These are phyloP conservation scores for Stygiomarasmius scandens DNA, from an alignment of 1,284 basidiomycete species.

Conservation along the genomic window DNA sequence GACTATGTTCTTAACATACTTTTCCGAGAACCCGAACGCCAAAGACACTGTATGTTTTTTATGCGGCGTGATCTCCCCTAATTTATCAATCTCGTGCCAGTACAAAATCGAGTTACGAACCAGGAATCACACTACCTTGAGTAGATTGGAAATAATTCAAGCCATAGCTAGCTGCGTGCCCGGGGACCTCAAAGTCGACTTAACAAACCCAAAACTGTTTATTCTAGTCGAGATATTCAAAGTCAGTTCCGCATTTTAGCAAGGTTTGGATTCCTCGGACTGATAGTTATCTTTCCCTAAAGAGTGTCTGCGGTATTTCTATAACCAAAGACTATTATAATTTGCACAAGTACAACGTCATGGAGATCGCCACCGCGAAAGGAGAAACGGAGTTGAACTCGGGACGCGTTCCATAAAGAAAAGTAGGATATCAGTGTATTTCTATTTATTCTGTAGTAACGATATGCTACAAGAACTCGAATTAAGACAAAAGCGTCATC, in stretches of 20 bases:
- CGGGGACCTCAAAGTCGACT: constrained; percentile 61
- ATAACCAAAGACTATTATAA: constrained; percentile 72
- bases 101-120: constrained; percentile 78
- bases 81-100: constrained; percentile 36
- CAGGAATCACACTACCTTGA: constrained; percentile 71
- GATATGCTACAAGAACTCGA: neutral
- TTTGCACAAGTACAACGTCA: constrained; percentile 74
- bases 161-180: constrained; percentile 73
- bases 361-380: constrained; percentile 53
- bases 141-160: constrained; percentile 61
- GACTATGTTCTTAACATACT: constrained; percentile 54
- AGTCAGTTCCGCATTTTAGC: constrained; percentile 39
- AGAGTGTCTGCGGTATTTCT: constrained; percentile 75
- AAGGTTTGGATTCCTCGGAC: neutral
- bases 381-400: neutral
- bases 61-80: too few relatives aligned
- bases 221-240: constrained; percentile 82
- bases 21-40: constrained; percentile 44
- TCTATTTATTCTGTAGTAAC: neutral
- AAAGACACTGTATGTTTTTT: constrained; percentile 46
- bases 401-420: neutral
- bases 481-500: neutral
- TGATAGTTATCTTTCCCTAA: constrained; percentile 7
- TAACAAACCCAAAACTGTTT: constrained; percentile 68
- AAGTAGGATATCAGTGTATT: neutral